Conservation (phyloP, 371 early-diverging fungal genomes). For the Mortierella sp. region DNA sequence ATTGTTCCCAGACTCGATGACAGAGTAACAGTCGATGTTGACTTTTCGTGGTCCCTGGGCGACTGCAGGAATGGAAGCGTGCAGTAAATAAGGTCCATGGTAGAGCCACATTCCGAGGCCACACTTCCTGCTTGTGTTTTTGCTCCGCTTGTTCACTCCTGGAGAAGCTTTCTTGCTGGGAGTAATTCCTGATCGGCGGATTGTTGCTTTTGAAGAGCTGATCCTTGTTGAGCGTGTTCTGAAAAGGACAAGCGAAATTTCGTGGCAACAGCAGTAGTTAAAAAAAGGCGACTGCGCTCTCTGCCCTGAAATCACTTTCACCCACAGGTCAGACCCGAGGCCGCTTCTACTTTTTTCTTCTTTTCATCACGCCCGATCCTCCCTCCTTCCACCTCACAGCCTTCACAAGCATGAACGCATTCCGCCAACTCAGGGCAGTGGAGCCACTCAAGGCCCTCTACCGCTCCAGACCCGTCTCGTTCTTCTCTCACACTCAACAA, state of each 20-base stretch:
- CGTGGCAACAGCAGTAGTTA: background rate
- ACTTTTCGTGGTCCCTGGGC: background rate
- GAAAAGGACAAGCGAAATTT: background rate
- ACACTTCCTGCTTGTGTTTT: background rate
- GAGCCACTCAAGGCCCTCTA: conserved; percentile 18
- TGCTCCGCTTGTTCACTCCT: background rate
- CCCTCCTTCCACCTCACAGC: background rate
- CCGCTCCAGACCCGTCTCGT: background rate
- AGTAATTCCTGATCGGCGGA: background rate
- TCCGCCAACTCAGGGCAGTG: conserved; percentile 15
- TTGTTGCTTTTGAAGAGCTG: background rate
- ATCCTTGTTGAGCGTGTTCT: background rate
- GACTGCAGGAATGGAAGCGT: conserved; percentile 16
- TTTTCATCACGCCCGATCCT: background rate
- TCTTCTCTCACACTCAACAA: background rate
- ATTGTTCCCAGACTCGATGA: conserved; percentile 9
- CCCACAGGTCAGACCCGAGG: background rate
- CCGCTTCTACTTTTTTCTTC: background rate
- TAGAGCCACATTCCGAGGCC: conserved; percentile 23
- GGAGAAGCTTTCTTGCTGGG: background rate
- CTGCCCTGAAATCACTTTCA: background rate
- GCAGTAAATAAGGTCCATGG: conserved; percentile 18
- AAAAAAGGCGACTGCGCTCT: background rate
- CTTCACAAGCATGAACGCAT: conserved; percentile 16
- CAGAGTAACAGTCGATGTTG: conserved; percentile 14